Percentiles rank a stretch among this genome's conserved stretches.
phyloP scores from a whole-genome alignment of 768 basidiomycete genomes.

The Coprinopsis strossmayeri region DNA sequence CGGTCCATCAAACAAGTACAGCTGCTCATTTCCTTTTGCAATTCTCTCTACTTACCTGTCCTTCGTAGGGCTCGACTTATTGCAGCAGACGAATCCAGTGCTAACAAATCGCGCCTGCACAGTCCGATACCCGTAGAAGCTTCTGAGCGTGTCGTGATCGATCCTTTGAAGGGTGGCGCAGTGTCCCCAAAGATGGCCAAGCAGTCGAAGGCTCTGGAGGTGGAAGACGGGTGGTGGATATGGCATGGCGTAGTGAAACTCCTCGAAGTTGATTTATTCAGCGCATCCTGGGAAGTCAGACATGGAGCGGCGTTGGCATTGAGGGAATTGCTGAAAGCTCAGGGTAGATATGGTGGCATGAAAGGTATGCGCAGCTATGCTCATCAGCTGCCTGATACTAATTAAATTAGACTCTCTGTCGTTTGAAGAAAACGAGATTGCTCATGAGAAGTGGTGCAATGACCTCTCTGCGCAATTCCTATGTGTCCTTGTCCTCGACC shows the following conservation, averaged over 20 bases:
- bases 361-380: conserved; percentile 55
- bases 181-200: conserved; percentile 74
- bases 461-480: conserved; percentile 80
- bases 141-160: conserved; percentile 64
- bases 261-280: conserved; percentile 78
- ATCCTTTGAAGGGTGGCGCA: conserved; percentile 81
- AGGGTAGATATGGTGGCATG: conserved; percentile 82
- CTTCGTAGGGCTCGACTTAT: conserved; percentile 62
- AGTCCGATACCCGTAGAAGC: conserved; percentile 46
- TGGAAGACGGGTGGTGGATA: conserved; percentile 69
- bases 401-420: conserved; percentile 50
- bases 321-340: conserved; percentile 78
- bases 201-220: conserved; percentile 72
- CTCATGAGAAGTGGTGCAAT: conserved; percentile 87
- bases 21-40: neutral
- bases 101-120: conserved; percentile 46
- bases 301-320: conserved; percentile 93
- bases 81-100: conserved; percentile 50
- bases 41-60: conserved; percentile 2
- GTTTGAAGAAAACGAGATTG: conserved; percentile 50
- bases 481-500: conserved; percentile 86
- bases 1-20: conserved; percentile 56
- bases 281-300: conserved; percentile 85
- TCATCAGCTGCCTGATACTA: too few species aligned
- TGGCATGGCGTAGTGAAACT: conserved; percentile 82